These are phyloP conservation scores for Lactifluus echinatus DNA, from an alignment of 768 basidiomycete genomes.

Conservation along the genomic window DNA sequence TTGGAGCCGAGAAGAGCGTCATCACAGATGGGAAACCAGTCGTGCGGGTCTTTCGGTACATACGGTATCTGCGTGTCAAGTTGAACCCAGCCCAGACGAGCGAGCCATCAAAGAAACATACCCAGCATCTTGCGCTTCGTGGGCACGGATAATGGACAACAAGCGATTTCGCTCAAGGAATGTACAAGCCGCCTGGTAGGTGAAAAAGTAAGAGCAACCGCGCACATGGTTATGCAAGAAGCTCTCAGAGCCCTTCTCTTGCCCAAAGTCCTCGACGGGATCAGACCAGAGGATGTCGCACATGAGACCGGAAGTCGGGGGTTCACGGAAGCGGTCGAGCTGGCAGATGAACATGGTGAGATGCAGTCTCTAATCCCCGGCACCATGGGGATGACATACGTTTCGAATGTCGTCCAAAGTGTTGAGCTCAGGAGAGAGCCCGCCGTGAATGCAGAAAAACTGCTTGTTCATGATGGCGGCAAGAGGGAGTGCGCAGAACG, in stretches of 20 bases:
- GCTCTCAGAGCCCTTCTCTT: slow-evolving; percentile 82
- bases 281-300: slow-evolving; percentile 99
- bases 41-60: slow-evolving; percentile 98
- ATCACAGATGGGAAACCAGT: slow-evolving; percentile 99
- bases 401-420: slow-evolving; percentile 90
- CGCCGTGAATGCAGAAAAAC: slow-evolving; percentile 97
- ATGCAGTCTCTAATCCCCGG: neutral
- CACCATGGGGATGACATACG: slow-evolving; percentile 37
- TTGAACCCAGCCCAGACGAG: neutral
- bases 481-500: slow-evolving; percentile 90
- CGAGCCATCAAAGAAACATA: slow-evolving; percentile 30
- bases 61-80: slow-evolving; percentile 61
- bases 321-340: slow-evolving; percentile 98
- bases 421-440: slow-evolving; percentile 88
- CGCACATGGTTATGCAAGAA: slow-evolving; percentile 96
- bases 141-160: slow-evolving; percentile 92
- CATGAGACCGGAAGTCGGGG: slow-evolving; percentile 95
- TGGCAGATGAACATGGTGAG: slow-evolving; percentile 26
- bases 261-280: slow-evolving; percentile 94
- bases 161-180: slow-evolving; percentile 97
- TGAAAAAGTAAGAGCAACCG: slow-evolving; percentile 94
- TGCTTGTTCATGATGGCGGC: slow-evolving; percentile 99
- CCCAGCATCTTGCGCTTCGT: slow-evolving; percentile 99
- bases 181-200: slow-evolving; percentile 92
- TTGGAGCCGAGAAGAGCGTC: slow-evolving; percentile 99